Conservation (phyloP, 345 rosid species). For the Corchorus capsularis region DNA sequence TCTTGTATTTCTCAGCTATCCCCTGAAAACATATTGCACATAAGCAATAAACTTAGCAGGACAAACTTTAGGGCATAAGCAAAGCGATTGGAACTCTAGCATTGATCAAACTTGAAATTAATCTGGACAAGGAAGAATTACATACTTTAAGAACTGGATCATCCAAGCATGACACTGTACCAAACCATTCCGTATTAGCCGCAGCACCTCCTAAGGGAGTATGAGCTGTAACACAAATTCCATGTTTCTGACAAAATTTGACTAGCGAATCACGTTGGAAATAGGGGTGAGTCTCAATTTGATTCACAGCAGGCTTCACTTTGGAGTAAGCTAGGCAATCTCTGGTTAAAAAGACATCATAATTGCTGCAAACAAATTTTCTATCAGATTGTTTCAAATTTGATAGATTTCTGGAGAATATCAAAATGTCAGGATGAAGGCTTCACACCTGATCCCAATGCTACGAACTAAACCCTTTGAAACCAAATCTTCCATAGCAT, state of each 20-base stretch:
- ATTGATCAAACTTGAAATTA: neutral
- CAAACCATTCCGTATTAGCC: conserved; percentile 76
- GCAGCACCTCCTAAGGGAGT: conserved; percentile 84
- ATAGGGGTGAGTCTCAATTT: conserved; percentile 89
- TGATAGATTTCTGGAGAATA: neutral
- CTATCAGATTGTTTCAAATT: conserved; percentile 11
- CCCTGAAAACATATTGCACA: conserved; percentile 38
- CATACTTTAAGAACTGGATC: conserved; percentile 75
- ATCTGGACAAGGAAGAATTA: neutral
- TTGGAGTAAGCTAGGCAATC: conserved; percentile 92
- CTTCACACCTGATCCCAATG: conserved; percentile 71
- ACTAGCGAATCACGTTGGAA: conserved; percentile 90
- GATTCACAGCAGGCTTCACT: conserved; percentile 97
- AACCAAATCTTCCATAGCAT: conserved; percentile 84
- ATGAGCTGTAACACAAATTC: conserved; percentile 77
- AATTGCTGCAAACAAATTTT: conserved; percentile 61
- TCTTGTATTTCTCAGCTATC: conserved; percentile 74
- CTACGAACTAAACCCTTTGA: conserved; percentile 85
- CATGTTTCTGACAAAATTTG: conserved; percentile 89
- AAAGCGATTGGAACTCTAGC: neutral
- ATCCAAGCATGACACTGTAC: conserved; percentile 75
- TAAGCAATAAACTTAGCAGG: neutral
- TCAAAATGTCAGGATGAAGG: neutral
- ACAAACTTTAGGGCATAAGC: neutral
- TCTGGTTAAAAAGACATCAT: conserved; percentile 77